Evolutionary conservation across 108 stramenopile species (phyloP), one percentile per base, ranked within the genome.

Genomic region (Craspedostauros australis): DNA sequence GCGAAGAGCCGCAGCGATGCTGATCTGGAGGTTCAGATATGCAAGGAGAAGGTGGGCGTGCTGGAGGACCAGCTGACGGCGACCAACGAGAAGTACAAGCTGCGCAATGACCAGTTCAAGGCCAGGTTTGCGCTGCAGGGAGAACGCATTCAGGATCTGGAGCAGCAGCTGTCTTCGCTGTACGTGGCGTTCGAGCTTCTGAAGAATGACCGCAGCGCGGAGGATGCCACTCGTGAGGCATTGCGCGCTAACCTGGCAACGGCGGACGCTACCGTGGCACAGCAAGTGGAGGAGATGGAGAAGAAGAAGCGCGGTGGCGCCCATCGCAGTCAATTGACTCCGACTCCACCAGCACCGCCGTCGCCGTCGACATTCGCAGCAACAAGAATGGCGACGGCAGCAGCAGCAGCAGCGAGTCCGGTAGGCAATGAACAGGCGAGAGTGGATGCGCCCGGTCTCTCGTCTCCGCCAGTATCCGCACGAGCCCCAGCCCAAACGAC

Each of bases 121-220:
- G 53, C 67, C 27, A 61, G 87, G 12, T 67, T 80, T 44, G 52
- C 61, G 45, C 75, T 83, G 14, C 80, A 73, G 52, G 73, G 72
- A 18, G 77, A 68, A 16, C 80, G 76, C 40, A 70, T 84, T 26
- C 39, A 46, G 9, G 87, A 88, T 57, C 61, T 84, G 66, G 82
- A 75, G 20, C 81, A 81, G 31, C 87, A 88, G 54, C 39, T 82
- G 25, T 62, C 52, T 34, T 78, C 76, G n/a, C 49, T 88, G 28
- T 83, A 84, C 41, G 65, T 68, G 11, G 87, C 80, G 12, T 84
- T 84, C 48, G 64, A 64, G 0, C 49, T 88, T 16, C 41, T 82
- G 32, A 77, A 77, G 27, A 49, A 72, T 22, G 87, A 88, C 23
- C 31, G 32, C 8, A 44, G 50, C 16, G 51, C 48, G 23, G 65